Base-by-base conservation (phyloP, 192 early-diverging fungal genomes). In the Allomyces javanicus region DNA sequence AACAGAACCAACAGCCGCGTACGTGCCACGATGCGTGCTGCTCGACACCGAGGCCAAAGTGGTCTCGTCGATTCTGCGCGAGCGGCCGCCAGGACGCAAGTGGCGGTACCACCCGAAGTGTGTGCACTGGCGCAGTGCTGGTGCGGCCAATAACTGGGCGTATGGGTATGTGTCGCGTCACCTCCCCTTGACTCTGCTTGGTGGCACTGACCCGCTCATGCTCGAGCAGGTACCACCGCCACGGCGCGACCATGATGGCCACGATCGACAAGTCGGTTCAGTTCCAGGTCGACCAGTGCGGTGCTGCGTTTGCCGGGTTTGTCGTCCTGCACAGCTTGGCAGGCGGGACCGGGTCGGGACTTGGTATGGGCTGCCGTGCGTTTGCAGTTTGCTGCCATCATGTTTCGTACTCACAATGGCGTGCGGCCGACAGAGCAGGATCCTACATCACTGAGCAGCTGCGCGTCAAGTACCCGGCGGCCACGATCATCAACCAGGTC, bases 321-420 rank as follows among this genome's bases (percentile, higher is more conserved):
- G 24, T 69, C 19, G 63, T 69, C 19, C 67, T 69, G 22, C 68
- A 68, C 17, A 68, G 66, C 61, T 26, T 69, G 33, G 68, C 68
- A 6, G 68, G 68, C 2, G 68, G 68, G 5, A 69, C 68, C n/a
- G 68, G 68, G 7, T 68, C 66, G 4, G 68, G 68, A 9, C 25
- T 69, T 24, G 68, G 68, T 69, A 24, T 19, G 65, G 10, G 10
- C 9, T 50, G 45, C 21, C 12, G 11, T 11, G 21, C 23, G 1
- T 14, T 14, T 63, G 11, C 5, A 14, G 23, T 63, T 12, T 21
- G 24, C 22, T n/a, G 12, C 22, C 24, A 0, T n/a, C n/a, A 25
- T 0, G 0, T 17, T 63, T 40, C 9, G 7, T 7, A 40, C 33
- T 40, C 5, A 26, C 11, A 3, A 17, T 17, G 26, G 25, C 17